Evolutionary conservation across 352 stramenopile species (phyloP), one percentile per base, ranked within the genome.

Genomic region (Phytophthora hybrid): DNA sequence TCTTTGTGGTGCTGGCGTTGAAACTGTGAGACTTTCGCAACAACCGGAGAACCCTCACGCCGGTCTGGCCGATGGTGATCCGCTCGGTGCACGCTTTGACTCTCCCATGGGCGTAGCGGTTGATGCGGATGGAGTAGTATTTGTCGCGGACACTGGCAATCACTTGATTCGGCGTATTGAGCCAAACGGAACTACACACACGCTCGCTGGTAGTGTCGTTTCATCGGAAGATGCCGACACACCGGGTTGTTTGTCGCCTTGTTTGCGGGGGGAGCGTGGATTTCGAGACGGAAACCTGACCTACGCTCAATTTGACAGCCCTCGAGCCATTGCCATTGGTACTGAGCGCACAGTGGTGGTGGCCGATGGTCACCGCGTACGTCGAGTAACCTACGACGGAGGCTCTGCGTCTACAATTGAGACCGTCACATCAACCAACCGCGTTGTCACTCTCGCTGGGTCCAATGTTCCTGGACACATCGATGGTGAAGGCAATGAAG

Each of bases 111-210:
- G 97, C 21, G 84, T 99, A 3, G 84, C 85, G 7, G 85, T 96
- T 1, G 88, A 91, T 71, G 58, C 77, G n/a, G 76, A 89, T 37
- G 95, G 95, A 23, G 57, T 92, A 55, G 83, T 99, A 9, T 98
- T 98, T 55, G 96, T 99, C 3, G 97, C 97, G 0, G 97, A 99
- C 70, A 99, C 94, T 8, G 95, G 98, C 39, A 99, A 99, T 69
- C 93, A 99, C 69, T 73, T 98, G 4, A 88, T 99, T 32, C 84
- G 97, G 10, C 78, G 82, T 19, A 87, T 99, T 41, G 83, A 86
- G 61, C 94, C 63, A 1, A 71, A 89, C 51, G 84, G 89, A 41
- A 87, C 76, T 4, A 94, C 83, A 11, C 82, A 79, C 16, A 96
- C 89, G 13, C 52, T 96, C 10, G 89, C 89, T 41, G 89, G 89